These are phyloP conservation scores for Magnusiomyces sp. DNA, from an alignment of 1,139 yeast species.

Conservation along the genomic window DNA sequence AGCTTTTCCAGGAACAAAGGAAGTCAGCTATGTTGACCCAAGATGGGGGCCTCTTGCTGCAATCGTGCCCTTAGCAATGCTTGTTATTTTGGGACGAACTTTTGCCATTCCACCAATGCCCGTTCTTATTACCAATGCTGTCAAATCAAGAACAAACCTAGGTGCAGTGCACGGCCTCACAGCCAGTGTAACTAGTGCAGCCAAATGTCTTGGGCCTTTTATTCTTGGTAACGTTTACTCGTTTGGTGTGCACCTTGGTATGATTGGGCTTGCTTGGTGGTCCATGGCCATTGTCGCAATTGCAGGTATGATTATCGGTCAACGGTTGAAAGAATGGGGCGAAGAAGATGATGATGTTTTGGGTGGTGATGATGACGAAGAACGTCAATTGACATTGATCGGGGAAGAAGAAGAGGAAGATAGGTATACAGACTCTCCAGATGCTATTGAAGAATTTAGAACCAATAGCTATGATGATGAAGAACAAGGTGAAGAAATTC, in stretches of 20 bases:
- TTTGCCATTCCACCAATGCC: conserved; percentile 29
- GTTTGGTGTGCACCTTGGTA: conserved; percentile 35
- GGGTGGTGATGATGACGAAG: not conserved
- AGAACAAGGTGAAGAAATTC: no score
- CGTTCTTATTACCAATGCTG: conserved; percentile 27
- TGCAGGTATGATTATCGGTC: conserved; percentile 21
- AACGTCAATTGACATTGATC: conserved; percentile 11
- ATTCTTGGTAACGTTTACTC: conserved; percentile 46
- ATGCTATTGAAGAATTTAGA: no score
- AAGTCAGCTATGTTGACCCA: not conserved
- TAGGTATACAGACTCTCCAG: no score
- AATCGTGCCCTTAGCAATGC: conserved; percentile 10
- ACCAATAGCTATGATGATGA: no score
- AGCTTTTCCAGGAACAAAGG: not conserved
- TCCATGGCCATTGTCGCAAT: conserved; percentile 31
- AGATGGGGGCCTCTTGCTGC: conserved; percentile 3
- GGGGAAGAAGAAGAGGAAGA: conserved; percentile 2
- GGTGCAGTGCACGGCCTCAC: conserved; percentile 30
- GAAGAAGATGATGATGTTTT: conserved; percentile 8
- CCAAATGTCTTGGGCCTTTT: conserved; percentile 51
- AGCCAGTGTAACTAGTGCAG: conserved; percentile 39
- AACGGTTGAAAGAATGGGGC: conserved; percentile 26
- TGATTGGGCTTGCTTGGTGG: conserved; percentile 49
- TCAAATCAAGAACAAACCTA: conserved; percentile 19
- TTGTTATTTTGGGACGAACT: conserved; percentile 23